A percentile compares a stretch with the other conserved stretches of the same genome.
Evolutionary conservation across 2,329 filamentous ascomycete genomes (phyloP).

Genomic region (Pseudocercospora musae): DNA sequence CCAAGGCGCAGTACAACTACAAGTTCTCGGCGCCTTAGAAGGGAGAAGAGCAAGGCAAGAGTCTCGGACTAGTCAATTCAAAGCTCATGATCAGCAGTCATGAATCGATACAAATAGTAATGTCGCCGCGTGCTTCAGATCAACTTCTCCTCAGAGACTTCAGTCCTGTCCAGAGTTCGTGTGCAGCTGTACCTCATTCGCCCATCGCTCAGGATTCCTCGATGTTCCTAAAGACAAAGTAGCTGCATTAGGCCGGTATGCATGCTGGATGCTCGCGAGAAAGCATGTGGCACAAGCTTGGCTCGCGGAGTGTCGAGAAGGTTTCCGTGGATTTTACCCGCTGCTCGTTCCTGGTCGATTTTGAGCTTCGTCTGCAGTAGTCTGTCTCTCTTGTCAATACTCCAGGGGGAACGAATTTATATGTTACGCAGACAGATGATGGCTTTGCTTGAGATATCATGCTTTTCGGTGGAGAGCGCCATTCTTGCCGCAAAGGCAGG

Average conservation of each 20-base stretch:
- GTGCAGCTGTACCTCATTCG: not conserved
- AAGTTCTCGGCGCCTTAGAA: constrained; percentile 37
- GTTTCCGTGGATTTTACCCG: not conserved
- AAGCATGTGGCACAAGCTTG: not conserved
- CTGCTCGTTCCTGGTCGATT: not conserved
- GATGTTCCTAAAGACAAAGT: not conserved
- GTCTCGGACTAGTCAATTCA: not conserved
- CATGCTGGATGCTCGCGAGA: not conserved
- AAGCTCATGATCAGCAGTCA: not conserved
- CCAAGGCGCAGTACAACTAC: constrained; percentile 47
- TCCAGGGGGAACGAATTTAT: not conserved
- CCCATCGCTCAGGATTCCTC: not conserved
- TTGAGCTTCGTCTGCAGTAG: not conserved
- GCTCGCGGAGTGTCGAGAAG: not conserved
- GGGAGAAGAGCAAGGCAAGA: not conserved
- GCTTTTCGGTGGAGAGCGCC: constrained; percentile 46
- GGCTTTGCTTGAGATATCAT: constrained; percentile 48
- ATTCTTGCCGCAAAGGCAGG: constrained; percentile 42
- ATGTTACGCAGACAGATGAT: constrained; percentile 12
- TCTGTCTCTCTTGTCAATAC: not conserved
- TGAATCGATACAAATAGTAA: not conserved
- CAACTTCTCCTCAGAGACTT: not conserved
- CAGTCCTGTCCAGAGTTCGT: not conserved
- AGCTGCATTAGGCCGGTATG: not conserved
- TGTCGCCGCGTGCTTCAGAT: not conserved